Evolutionary conservation across 495 filamentous ascomycete genomes (phyloP).

Genomic region (Aspergillus cavernicola): DNA sequence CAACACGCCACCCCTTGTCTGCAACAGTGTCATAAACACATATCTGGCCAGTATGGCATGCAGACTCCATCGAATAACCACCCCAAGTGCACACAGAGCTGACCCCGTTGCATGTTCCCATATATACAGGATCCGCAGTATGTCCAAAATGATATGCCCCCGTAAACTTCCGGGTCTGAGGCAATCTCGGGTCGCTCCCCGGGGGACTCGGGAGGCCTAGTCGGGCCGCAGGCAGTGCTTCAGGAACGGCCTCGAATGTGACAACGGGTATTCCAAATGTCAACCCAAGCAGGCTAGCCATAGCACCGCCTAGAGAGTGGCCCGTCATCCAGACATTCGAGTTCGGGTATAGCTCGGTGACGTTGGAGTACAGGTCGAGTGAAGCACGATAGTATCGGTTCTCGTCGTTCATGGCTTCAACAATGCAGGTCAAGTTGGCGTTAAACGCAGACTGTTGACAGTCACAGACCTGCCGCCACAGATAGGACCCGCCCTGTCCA

Average conservation of each 20-base stretch:
- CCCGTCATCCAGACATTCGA: conserved; percentile 84
- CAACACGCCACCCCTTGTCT: conserved; percentile 86
- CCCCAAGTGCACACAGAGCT: conserved; percentile 83
- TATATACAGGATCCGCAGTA: conserved; percentile 91
- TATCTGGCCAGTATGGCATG: conserved; percentile 82
- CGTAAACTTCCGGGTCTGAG: conserved; percentile 66
- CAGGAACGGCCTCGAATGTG: conserved; percentile 86
- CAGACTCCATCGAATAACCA: conserved; percentile 91
- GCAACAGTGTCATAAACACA: conserved; percentile 89
- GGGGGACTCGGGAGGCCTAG: conserved; percentile 87
- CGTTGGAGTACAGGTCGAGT: conserved; percentile 84
- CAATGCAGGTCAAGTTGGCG: conserved; percentile 87
- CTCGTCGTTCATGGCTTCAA: conserved; percentile 67
- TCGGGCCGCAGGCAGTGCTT: conserved; percentile 80
- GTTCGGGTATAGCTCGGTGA: conserved; percentile 81
- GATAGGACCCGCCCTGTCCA: conserved; percentile 80
- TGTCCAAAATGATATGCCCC: conserved; percentile 93
- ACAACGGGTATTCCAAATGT: conserved; percentile 86
- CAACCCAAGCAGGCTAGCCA: conserved; percentile 78
- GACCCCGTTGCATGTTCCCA: conserved; percentile 89
- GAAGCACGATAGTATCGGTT: conserved; percentile 88
- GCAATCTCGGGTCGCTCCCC: conserved; percentile 61
- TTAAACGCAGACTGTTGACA: conserved; percentile 80
- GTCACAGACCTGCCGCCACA: conserved; percentile 88
- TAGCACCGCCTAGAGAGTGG: conserved; percentile 87